Conservation (phyloP, 129 eudicot species). For the Saussurea involucrata region DNA sequence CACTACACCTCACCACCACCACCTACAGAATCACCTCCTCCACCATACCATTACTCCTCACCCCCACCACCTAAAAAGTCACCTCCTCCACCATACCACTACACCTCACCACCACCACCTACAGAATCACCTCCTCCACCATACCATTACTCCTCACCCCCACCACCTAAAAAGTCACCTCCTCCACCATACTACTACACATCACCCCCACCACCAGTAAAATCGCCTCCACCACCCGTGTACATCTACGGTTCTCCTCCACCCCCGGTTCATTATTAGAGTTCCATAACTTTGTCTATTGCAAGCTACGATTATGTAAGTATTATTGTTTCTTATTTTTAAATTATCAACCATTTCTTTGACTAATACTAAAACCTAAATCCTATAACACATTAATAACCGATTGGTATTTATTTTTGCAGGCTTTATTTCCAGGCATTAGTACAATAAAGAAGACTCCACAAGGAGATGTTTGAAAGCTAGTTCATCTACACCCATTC, state of each 20-base stretch:
- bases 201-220: slow-evolving; percentile 28
- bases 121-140: slow-evolving; percentile 31
- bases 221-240: slow-evolving; percentile 30
- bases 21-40: slow-evolving; percentile 15
- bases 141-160: no score
- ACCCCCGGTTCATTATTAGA: slow-evolving; percentile 36
- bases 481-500: slow-evolving; percentile 16
- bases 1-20: slow-evolving; percentile 27
- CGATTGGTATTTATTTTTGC: not conserved
- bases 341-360: not conserved
- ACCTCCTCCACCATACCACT: slow-evolving; percentile 26
- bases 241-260: slow-evolving; percentile 35
- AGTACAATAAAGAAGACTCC: slow-evolving; percentile 30
- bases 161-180: no score
- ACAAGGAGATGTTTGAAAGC: slow-evolving; percentile 24
- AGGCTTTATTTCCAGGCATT: slow-evolving; percentile 18
- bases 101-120: slow-evolving; percentile 25
- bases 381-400: not conserved
- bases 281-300: not conserved
- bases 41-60: slow-evolving; percentile 27
- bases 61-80: slow-evolving; percentile 28
- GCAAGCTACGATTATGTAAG: slow-evolving; percentile 28
- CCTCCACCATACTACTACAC: slow-evolving; percentile 31
- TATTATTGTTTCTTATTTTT: not conserved
- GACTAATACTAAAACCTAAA: not conserved